These are phyloP conservation scores for Nothophaeocryptopus gaeumannii DNA, from an alignment of 2,329 filamentous ascomycete genomes.

Conservation along the genomic window DNA sequence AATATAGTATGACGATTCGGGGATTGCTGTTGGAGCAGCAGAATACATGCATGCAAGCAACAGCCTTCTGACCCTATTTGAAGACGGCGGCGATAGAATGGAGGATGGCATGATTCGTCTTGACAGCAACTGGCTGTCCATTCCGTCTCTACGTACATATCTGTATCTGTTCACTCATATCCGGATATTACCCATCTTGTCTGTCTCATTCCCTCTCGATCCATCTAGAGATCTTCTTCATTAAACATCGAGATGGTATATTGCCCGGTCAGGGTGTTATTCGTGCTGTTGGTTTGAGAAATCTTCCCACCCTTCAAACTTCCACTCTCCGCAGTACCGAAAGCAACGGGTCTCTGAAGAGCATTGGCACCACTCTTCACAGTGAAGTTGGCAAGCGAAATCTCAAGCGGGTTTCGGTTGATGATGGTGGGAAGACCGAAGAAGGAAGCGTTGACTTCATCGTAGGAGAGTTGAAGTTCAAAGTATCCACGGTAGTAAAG, in stretches of 20 bases:
- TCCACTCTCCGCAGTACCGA: conserved; percentile 55
- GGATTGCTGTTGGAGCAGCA: no score
- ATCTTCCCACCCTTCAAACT: conserved; percentile 51
- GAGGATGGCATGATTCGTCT: no score
- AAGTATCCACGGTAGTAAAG: conserved; percentile 73
- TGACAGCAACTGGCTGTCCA: no score
- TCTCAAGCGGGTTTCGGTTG: conserved; percentile 60
- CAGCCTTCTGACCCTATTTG: no score
- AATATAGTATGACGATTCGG: no score
- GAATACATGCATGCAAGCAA: no score
- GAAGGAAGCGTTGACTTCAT: conserved; percentile 61
- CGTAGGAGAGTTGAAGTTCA: conserved; percentile 57
- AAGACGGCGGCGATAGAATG: no score
- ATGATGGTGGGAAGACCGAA: conserved; percentile 63
- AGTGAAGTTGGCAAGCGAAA: conserved; percentile 68
- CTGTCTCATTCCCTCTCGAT: no score
- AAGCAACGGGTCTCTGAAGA: conserved; percentile 50
- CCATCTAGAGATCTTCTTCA: conserved; percentile 17
- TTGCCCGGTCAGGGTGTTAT: conserved; percentile 35
- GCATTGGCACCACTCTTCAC: conserved; percentile 61
- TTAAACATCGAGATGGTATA: conserved; percentile 15
- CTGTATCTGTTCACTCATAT: no score
- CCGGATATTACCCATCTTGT: no score
- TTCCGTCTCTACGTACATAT: no score
- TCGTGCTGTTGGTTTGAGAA: conserved; percentile 37